These are phyloP conservation scores for Sclerotiophoma versabilis DNA, from an alignment of 2,329 filamentous ascomycete species.

Conservation along the genomic window DNA sequence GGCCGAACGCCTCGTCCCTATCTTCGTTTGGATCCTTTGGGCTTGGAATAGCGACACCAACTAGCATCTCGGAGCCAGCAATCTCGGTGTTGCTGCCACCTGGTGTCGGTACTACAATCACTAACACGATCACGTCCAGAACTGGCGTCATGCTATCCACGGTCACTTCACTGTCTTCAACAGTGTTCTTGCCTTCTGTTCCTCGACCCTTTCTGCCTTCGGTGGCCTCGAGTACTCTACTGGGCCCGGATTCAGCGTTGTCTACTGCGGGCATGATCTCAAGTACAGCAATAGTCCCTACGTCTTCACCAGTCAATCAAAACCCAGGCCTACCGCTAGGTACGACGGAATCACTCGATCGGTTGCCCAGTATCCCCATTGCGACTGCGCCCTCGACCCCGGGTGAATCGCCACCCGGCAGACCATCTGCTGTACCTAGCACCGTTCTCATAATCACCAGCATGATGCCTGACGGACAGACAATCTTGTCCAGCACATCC, in stretches of 20 bases:
- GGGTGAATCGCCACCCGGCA: not conserved
- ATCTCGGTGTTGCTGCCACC: not conserved
- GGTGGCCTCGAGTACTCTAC: not conserved
- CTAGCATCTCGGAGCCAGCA: not conserved
- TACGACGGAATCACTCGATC: no score
- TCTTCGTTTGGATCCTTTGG: not conserved
- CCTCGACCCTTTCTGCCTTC: not conserved
- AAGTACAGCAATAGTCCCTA: not conserved
- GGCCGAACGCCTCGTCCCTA: conserved; percentile 9
- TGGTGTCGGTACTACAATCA: not conserved
- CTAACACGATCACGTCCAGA: not conserved
- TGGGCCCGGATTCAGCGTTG: no score
- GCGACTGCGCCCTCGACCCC: not conserved
- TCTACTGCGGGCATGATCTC: not conserved
- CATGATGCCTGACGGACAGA: not conserved
- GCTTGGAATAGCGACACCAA: not conserved
- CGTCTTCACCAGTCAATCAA: not conserved
- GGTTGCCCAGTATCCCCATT: not conserved
- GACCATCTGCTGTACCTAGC: not conserved
- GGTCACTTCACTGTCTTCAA: not conserved
- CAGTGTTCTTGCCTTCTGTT: not conserved
- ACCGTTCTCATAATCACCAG: not conserved
- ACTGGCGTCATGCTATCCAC: not conserved
- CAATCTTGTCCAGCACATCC: not conserved
- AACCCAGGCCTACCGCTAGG: no score